Percentiles rank a stretch among this genome's conserved stretches.
Evolutionary conservation across 2,329 filamentous ascomycete genomes (phyloP).

Genomic region (Aspergillus fumigatus): DNA sequence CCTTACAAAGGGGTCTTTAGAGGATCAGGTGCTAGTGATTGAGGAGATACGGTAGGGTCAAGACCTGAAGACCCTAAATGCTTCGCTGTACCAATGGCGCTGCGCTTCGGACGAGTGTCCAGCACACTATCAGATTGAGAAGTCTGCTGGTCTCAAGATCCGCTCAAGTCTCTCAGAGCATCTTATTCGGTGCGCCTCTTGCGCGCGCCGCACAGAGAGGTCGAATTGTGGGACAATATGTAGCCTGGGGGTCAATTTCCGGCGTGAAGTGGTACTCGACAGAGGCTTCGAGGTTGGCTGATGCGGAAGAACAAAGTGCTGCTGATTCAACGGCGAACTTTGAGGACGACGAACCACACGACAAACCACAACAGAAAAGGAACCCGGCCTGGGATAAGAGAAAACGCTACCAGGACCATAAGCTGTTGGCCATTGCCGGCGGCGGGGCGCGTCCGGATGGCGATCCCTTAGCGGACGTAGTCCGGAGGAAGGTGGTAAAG

Average conservation of each 20-base stretch:
- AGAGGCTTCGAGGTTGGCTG: neutral
- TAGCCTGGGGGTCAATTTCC: neutral
- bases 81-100: slow-evolving; percentile 18
- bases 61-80: slow-evolving; percentile 7
- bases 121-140: slow-evolving; percentile 10
- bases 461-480: neutral
- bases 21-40: neutral
- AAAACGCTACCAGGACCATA: neutral
- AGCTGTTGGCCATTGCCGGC: slow-evolving; percentile 15
- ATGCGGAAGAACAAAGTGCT: neutral
- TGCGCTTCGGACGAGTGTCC: slow-evolving; percentile 13
- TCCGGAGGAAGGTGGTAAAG: slow-evolving; percentile 14
- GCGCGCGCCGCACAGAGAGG: neutral
- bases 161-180: neutral
- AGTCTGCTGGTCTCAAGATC: neutral
- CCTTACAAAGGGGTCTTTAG: neutral
- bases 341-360: neutral
- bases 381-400: neutral
- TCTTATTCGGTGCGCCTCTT: neutral
- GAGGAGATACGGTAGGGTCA: neutral
- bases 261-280: neutral
- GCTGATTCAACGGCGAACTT: neutral
- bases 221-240: neutral
- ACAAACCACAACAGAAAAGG: neutral
- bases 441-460: slow-evolving; percentile 1